Base-by-base conservation (phyloP, 148 eudicot genomes). In the Rhododendron ovatum region DNA sequence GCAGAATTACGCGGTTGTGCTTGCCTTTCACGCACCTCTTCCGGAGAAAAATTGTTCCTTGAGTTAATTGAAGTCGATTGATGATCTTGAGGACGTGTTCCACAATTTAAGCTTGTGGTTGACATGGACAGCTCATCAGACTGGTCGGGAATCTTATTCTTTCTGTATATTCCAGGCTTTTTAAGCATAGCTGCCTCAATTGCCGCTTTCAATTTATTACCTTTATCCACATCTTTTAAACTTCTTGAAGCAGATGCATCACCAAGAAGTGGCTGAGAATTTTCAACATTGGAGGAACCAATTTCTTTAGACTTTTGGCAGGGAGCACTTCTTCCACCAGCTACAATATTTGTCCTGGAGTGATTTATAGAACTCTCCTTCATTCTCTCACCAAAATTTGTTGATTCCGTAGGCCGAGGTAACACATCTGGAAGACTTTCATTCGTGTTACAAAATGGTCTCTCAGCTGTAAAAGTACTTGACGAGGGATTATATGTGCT, bases 121-220 rank as follows among this genome's bases (percentile, higher is more conserved):
- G 94, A 84, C 57, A 75, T 47, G 67, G 95, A 83, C 74, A 91
- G 71, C 18, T 90, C 94, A 88, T 87, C 89, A 74, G 92, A 84
- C 84, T 92, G 95, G 81, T 91, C 94, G 33, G 88, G 69, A 81
- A 81, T 88, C 88, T 88, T 94, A 79, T 83, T 90, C 89, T 91
- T 94, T 82, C 90, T 88, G 50, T 85, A 89, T 79, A 95, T 91
- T 77, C 92, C 93, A 73, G 94, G 95, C 88, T 91, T 95, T 91
- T 93, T 95, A 78, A 92, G 96, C 94, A 93, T 87, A 45, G 98
- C 98, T 2, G 95, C 98, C 86, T 94, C 95, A 89, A 95, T 94
- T 18, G 98, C 98, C 90, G 94, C 97, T 87, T 94, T 95, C 83
- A 95, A 88, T 65, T 88, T 91, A 88, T 93, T 92, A 85, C 89